A percentile compares a stretch with the other conserved stretches of the same genome.
Conservation (phyloP, 148 eudicot species). For the Fagopyrum homotropicum region DNA sequence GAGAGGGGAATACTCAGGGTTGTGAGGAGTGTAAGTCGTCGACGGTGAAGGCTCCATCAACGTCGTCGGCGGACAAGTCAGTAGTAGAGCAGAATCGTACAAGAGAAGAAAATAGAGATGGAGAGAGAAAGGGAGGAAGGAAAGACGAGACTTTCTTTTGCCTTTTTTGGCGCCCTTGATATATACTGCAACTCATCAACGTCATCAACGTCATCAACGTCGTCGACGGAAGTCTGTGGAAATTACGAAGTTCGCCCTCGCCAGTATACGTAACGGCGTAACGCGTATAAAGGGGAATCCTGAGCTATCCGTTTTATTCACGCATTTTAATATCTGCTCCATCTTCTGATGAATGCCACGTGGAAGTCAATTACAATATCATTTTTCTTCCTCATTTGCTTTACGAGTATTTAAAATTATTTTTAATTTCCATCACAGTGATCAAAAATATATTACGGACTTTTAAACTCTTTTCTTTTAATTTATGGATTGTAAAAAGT, state of each 20-base stretch:
- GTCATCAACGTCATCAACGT: background rate
- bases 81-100: background rate
- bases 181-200: background rate
- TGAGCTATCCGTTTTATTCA: background rate
- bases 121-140: background rate
- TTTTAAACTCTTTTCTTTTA: too few relatives aligned
- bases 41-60: slow-evolving; percentile 39
- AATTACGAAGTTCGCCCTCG: background rate
- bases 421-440: too few relatives aligned
- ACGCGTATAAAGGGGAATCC: background rate
- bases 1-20: slow-evolving; percentile 26
- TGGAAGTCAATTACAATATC: too few relatives aligned
- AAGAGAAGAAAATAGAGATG: slow-evolving; percentile 2
- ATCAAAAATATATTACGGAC: too few relatives aligned
- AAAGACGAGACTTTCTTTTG: background rate
- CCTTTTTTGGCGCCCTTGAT: slow-evolving; percentile 8
- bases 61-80: background rate
- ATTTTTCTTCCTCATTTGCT: too few relatives aligned
- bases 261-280: too few relatives aligned
- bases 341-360: too few relatives aligned
- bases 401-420: too few relatives aligned
- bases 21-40: slow-evolving; percentile 25
- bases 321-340: too few relatives aligned
- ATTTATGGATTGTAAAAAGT: too few relatives aligned
- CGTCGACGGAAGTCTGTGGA: background rate